Percentiles rank a stretch among this genome's conserved stretches.
These are phyloP conservation scores for Cutaneotrichosporon cyanovorans DNA, from an alignment of 1,284 basidiomycete species.

Conservation along the genomic window DNA sequence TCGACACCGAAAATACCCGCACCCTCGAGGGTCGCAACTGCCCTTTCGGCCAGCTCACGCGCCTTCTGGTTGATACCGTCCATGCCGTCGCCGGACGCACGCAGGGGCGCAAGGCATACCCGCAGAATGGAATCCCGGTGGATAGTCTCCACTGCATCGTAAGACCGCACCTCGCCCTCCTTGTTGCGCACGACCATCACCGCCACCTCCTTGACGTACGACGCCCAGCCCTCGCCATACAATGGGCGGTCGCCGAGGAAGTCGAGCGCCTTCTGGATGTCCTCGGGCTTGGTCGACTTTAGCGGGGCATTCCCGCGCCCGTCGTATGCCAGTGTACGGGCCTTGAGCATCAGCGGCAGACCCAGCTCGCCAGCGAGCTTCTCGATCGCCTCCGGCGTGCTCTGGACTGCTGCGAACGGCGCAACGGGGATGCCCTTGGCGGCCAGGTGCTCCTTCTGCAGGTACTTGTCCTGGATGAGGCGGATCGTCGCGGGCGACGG, in stretches of 20 bases:
- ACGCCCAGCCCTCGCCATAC: conserved; percentile 92
- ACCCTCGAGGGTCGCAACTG: conserved; percentile 71
- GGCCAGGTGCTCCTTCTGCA: conserved; percentile 74
- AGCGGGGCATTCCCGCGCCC: conserved; percentile 88
- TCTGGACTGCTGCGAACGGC: conserved; percentile 57
- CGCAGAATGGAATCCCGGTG: conserved; percentile 94
- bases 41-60: conserved; percentile 68
- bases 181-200: conserved; percentile 91
- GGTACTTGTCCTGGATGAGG: conserved; percentile 91
- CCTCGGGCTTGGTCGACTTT: conserved; percentile 49
- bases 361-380: conserved; percentile 57
- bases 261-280: conserved; percentile 58
- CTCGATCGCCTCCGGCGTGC: conserved; percentile 52
- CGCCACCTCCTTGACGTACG: conserved; percentile 83
- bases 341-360: conserved; percentile 93
- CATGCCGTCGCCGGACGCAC: conserved; percentile 49
- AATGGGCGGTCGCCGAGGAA: conserved; percentile 58
- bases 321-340: conserved; percentile 89
- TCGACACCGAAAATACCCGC: conserved; percentile 97
- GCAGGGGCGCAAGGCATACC: conserved; percentile 74
- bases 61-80: conserved; percentile 58
- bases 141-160: conserved; percentile 91
- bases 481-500: conserved; percentile 77
- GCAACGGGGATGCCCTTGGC: conserved; percentile 61
- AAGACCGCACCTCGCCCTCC: conserved; percentile 68